These are phyloP conservation scores for Bacidia rubella DNA, from an alignment of 495 filamentous ascomycete genomes.

Conservation along the genomic window DNA sequence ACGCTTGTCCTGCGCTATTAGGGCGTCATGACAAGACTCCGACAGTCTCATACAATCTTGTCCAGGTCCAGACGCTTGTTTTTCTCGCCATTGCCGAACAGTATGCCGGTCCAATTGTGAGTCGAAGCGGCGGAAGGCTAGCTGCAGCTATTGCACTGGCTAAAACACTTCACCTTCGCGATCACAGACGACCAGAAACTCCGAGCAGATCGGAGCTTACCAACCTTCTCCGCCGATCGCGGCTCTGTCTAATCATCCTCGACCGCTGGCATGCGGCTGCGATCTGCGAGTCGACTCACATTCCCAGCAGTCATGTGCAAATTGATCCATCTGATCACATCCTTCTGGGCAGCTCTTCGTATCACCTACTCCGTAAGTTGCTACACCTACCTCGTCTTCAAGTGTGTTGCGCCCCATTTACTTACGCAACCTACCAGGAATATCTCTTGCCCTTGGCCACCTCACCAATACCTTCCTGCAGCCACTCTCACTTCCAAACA, in stretches of 20 bases:
- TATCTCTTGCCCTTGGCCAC: slow-evolving; percentile 37
- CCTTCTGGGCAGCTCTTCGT: slow-evolving; percentile 24
- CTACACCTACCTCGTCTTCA: background rate
- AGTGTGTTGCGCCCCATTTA: too few relatives aligned
- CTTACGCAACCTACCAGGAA: too few relatives aligned
- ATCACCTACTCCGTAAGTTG: slow-evolving; percentile 46
- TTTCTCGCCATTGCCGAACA: slow-evolving; percentile 48
- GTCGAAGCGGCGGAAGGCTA: slow-evolving; percentile 29
- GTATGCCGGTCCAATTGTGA: slow-evolving; percentile 33
- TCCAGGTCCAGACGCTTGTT: slow-evolving; percentile 49
- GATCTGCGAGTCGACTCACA: slow-evolving; percentile 38
- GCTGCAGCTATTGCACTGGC: slow-evolving; percentile 46
- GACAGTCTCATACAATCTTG: slow-evolving; percentile 29
- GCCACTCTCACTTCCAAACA: slow-evolving; percentile 3
- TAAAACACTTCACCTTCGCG: slow-evolving; percentile 42
- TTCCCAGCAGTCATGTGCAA: slow-evolving; percentile 41
- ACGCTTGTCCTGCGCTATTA: background rate
- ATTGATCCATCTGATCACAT: slow-evolving; percentile 32
- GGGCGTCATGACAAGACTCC: background rate
- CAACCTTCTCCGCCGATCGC: slow-evolving; percentile 45
- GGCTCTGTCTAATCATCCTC: slow-evolving; percentile 52
- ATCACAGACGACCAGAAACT: slow-evolving; percentile 34
- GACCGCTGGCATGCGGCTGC: slow-evolving; percentile 54
- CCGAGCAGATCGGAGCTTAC: slow-evolving; percentile 20
- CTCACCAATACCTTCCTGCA: slow-evolving; percentile 27